These are phyloP conservation scores for Salvia sclarea DNA, from an alignment of 305 asterid species.

Conservation along the genomic window DNA sequence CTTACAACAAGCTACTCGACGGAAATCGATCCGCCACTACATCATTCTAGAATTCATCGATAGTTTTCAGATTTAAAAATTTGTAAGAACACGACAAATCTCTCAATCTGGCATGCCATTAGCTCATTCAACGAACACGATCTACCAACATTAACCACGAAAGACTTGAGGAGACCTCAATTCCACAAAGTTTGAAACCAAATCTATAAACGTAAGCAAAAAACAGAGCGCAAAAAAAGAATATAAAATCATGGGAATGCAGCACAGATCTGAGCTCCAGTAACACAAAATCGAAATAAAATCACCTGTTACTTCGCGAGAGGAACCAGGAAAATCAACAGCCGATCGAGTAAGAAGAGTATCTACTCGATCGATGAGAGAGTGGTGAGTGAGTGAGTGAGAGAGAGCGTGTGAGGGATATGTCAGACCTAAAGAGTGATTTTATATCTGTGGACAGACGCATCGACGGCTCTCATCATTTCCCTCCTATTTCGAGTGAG, in stretches of 20 bases:
- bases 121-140: too few relatives aligned
- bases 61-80: too few relatives aligned
- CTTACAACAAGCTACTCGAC: too few relatives aligned
- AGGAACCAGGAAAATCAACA: conserved; percentile 5
- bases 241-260: background rate
- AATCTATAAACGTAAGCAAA: background rate
- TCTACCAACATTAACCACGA: too few relatives aligned
- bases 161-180: background rate
- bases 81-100: too few relatives aligned
- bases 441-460: conserved; percentile 33
- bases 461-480: conserved; percentile 40
- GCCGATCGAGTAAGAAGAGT: conserved; percentile 29
- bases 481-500: conserved; percentile 40
- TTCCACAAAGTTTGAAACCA: background rate
- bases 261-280: conserved; percentile 3
- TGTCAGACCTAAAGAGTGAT: conserved; percentile 26
- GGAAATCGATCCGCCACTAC: too few relatives aligned
- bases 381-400: too few relatives aligned
- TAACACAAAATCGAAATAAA: background rate
- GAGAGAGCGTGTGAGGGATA: conserved; percentile 2
- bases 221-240: background rate
- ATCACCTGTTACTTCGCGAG: conserved; percentile 14
- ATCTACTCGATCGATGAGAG: conserved; percentile 33
- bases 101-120: too few relatives aligned
- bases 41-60: too few relatives aligned